Evolutionary conservation across 176 grass and related monocot genomes (phyloP), one percentile per base, ranked within the genome.

Genomic region (Aegilops umbellulata): DNA sequence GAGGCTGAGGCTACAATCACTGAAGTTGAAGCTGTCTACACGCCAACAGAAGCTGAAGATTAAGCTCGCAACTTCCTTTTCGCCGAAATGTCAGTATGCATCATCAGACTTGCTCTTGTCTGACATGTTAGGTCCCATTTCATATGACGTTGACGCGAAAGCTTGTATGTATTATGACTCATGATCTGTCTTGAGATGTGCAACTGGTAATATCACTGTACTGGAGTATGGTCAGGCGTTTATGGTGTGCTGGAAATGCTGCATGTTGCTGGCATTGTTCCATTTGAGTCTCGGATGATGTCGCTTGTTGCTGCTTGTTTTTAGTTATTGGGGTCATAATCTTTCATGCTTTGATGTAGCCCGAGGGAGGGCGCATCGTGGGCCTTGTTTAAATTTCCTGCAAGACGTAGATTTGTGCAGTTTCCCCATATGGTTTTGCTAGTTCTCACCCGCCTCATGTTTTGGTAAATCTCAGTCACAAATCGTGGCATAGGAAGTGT

Each of bases 1-100:
- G 93, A 98, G 81, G 93, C 93, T 74, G 96, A 94, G 60, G 87
- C 34, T 46, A 87, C 86, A 26, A 92, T 92, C 32, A 34, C 84
- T 20, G 91, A 94, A 86, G 92, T 98, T 7, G 92, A 98, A 90
- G 83, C 90, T 8, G 85, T 91, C 16, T 79, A 92, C 85, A 84
- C 86, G 77, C 85, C 83, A 76, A 79, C 76, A 22, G 92, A 95
- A 58, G 87, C 49, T 7, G 49, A 89, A 19, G 53, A 89, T 17
- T 89, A 22, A 53, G 57, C 4, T 80, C 30, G 14, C 22, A 89
- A 74, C 42, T 65, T 32, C 8, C 29, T 16, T 69, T 35, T 74
- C 8, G 24, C 12, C 57, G 80, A 35, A 82, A 35, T 70, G 12
- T 34, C 27, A 38, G 53, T 58, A 20, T 23, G 12, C 27, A n/a